Base-by-base conservation (phyloP, 73 alveolate species). In the Tetrahymena thermophila region DNA sequence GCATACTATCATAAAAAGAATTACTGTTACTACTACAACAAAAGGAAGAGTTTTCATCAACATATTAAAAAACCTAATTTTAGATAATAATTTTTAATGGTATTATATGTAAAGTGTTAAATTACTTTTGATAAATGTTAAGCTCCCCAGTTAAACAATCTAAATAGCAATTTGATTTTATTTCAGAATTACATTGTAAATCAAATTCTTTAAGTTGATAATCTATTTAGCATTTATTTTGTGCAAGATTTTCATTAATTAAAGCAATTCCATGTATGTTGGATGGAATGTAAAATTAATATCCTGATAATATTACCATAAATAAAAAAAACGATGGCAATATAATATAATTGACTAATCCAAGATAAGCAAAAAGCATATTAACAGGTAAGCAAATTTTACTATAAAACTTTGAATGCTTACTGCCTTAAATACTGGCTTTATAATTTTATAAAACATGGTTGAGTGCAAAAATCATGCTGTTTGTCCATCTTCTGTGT, bases 401-500 rank as follows among this genome's bases (percentile, higher is more conserved):
- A 4, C 28, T 55, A 10, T 4, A 55, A 16, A 16, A 10, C 2
- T 16, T 55, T 19, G 84, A 31, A 85, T 94, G 96, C 7, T 23
- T 28, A 94, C 95, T 85, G 1, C 40, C 71, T 35, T 94, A 31
- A 43, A 94, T 85, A 43, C 71, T 85, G 0, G 84, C 95, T 40
- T 57, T 94, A 94, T 85, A 94, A 0, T 94, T 44, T 1, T 93
- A 56, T 31, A 71, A 25, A 7, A 94, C 95, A 94, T 96, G 93
- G 43, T 58, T 42, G 1, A 96, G 93, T 16, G 98, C 97, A 94
- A 97, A 97, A 94, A 94, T 94, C 35, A 96, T 35, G 35, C 98
- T 97, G 96, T 95, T 97, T 21, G 96, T 96, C 96, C 97, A 97
- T 93, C 98, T 96, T 56, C 98, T 95, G 44, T 98, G 84, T 56